Base-by-base conservation (phyloP, 2,329 filamentous ascomycete genomes). In the Rutstroemia sp. region DNA sequence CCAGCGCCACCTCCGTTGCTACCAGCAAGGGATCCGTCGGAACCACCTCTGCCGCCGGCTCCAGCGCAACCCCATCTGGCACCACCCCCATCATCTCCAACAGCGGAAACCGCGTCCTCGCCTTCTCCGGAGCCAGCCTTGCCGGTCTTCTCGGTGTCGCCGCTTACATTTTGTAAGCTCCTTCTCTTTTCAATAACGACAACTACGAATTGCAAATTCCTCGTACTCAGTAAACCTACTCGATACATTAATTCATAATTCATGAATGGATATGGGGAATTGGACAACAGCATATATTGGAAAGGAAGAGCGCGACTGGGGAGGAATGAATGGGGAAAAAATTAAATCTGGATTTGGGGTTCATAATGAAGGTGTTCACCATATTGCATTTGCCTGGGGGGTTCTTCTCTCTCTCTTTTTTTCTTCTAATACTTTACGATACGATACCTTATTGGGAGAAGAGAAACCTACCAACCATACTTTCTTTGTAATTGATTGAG, bases 141-240 rank as follows among this genome's bases (percentile, higher is more conserved):
- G 81, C 79, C 64, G 81, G 78, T 75, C 70, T 83, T 64, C 73
- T 84, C 70, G 82, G 78, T 68, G 69, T 84, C 60, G 80, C 78
- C 68, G 81, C 79, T 67, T 69, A 64, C 66, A 51, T 70, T 55
- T 68, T 70, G 65, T 70, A 69, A 69, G 63, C 63, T 58, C 52
- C 58, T 21, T 46, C 4, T 47, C 8, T 9, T 38, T 12, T n/a
- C 21, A 38, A 17, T 47, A 10, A 51, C 50, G 27, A 37, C 25
- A 46, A 19, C 6, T 25, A 21, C 42, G 27, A 47, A 34, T 34
- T 34, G 17, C 21, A n/a, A 47, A n/a, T 46, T 37, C 41, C 46
- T 37, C 50, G 5, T 3, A 34, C 30, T 12, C 30, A 34, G 30
- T 34, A 10, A 34, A 34, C 30, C 9, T 34, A 34, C 2, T 5